Evolutionary conservation across 2,329 filamentous ascomycete species (phyloP).

Genomic region (Fusarium kyushuense): DNA sequence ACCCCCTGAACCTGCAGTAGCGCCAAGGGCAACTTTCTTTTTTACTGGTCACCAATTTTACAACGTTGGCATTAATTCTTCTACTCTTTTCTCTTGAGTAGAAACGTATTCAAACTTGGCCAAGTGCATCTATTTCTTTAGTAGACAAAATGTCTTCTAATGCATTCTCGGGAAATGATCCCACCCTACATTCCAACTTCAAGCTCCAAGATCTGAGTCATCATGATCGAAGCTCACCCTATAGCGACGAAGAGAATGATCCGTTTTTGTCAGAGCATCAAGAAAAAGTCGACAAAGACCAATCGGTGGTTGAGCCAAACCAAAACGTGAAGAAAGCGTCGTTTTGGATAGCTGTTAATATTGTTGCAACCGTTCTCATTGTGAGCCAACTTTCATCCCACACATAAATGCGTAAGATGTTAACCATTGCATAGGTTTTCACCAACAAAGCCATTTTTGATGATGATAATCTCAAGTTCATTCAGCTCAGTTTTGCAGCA

Average conservation of each 20-base stretch:
- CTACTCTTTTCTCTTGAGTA: background rate
- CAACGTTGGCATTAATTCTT: background rate
- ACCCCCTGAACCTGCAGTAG: background rate
- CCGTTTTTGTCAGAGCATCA: background rate
- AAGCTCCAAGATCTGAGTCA: background rate
- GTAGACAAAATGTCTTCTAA: background rate
- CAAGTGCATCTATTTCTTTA: background rate
- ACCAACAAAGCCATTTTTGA: conserved; percentile 78
- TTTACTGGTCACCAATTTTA: background rate
- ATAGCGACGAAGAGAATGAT: background rate
- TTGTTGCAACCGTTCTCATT: background rate
- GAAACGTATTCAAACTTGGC: background rate
- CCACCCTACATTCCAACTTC: background rate
- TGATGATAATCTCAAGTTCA: conserved; percentile 66
- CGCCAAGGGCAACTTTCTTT: background rate
- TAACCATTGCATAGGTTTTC: conserved; percentile 64
- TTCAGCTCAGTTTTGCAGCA: conserved; percentile 73
- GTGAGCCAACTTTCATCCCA: background rate
- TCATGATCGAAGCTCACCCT: background rate
- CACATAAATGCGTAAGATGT: rapidly evolving
- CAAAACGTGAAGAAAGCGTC: background rate
- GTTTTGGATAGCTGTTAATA: background rate
- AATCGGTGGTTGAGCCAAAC: background rate
- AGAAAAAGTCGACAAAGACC: background rate
- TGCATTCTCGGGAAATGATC: background rate